A percentile compares a stretch with the other conserved stretches of the same genome.
These are phyloP conservation scores for Xylariaceae sp. DNA, from an alignment of 2,329 filamentous ascomycete genomes.

Conservation along the genomic window DNA sequence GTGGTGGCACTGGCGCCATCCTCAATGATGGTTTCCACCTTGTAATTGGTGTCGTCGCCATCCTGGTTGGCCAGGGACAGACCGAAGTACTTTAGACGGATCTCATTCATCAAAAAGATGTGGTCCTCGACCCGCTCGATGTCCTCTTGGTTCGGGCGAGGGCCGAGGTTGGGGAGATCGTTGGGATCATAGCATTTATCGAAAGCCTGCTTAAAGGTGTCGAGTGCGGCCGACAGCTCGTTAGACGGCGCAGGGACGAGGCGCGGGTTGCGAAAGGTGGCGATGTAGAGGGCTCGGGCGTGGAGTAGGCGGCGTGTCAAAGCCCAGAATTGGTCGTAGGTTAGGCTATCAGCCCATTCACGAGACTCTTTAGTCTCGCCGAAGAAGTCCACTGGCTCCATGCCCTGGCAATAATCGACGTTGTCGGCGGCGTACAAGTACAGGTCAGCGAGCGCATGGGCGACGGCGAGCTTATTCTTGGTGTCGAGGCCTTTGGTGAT, in stretches of 20 bases:
- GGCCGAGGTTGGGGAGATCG: no score
- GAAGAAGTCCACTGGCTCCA: background rate
- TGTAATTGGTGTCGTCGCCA: no score
- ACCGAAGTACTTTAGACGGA: no score
- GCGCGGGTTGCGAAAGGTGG: background rate
- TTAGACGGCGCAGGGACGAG: background rate
- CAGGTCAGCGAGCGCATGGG: background rate
- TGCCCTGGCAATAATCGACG: background rate
- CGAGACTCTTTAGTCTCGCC: background rate
- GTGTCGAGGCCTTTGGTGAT: background rate
- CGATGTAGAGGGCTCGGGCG: background rate
- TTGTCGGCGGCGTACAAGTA: background rate
- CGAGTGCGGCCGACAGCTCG: background rate
- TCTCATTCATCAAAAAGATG: no score
- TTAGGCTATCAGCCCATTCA: background rate
- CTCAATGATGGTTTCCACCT: no score
- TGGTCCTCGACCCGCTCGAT: no score
- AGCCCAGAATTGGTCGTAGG: background rate
- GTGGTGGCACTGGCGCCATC: no score
- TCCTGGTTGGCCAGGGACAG: no score
- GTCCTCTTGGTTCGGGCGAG: no score
- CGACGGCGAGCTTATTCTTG: background rate
- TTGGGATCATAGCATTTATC: background rate
- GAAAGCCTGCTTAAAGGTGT: background rate
- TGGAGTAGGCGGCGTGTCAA: background rate